Evolutionary conservation across 352 stramenopile species (phyloP).

Genomic region (Phytopythium boreale): DNA sequence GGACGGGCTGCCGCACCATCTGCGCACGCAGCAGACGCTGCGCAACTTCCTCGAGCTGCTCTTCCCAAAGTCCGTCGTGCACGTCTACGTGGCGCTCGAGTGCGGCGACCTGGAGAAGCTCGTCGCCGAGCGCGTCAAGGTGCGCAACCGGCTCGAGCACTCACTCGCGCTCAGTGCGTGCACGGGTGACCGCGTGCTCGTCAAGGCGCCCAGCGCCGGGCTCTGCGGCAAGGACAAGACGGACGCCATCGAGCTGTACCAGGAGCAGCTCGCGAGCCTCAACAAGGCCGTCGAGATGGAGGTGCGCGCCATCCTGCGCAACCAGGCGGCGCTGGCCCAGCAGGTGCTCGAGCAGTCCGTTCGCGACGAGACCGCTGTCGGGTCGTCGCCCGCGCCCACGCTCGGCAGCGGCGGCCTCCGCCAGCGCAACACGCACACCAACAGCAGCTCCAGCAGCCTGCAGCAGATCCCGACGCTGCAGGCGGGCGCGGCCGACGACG

Average conservation of each 20-base stretch:
- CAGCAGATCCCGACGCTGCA: constrained; percentile 24
- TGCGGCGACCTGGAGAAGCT: constrained; percentile 74
- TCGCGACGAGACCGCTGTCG: background rate
- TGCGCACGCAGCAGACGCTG: constrained; percentile 73
- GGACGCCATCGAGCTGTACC: constrained; percentile 70
- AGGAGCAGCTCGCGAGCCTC: constrained; percentile 62
- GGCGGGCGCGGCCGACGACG: constrained; percentile 5
- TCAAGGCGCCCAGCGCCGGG: constrained; percentile 24
- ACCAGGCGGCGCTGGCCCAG: constrained; percentile 54
- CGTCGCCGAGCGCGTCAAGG: constrained; percentile 59
- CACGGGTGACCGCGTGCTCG: constrained; percentile 53
- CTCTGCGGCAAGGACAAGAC: constrained; percentile 43
- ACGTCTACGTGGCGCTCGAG: constrained; percentile 75
- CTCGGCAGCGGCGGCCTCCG: background rate
- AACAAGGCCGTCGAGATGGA: constrained; percentile 80
- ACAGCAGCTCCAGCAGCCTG: constrained; percentile 3
- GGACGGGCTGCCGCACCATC: constrained; percentile 65
- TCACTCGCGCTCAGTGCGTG: constrained; percentile 57
- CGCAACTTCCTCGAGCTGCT: constrained; percentile 75
- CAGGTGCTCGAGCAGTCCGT: constrained; percentile 41
- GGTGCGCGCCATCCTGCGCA: constrained; percentile 59
- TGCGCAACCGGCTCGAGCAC: constrained; percentile 70
- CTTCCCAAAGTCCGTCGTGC: constrained; percentile 63
- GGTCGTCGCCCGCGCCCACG: background rate
- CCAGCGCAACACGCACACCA: background rate